Evolutionary conservation across 2,329 filamentous ascomycete species (phyloP), one percentile per base, ranked within the genome.

Genomic region (Aspergillus brasiliensis): DNA sequence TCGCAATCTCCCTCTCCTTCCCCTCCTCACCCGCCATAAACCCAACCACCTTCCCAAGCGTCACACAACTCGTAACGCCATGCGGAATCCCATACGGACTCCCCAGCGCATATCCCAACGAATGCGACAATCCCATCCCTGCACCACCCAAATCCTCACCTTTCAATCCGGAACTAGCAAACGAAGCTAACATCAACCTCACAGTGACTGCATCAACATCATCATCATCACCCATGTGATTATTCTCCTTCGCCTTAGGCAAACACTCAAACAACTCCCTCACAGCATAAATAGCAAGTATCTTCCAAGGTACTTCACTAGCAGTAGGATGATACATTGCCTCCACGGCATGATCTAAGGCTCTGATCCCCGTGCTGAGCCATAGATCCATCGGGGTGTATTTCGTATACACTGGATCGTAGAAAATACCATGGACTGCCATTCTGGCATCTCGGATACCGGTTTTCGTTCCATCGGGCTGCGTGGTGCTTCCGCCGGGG

Each of bases 41-140:
- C n/a, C 40, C 23, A 4, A 59, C 57, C 27, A 59, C 57, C 19
- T 44, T 27, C 11, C 57, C 57, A 8, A 59, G 19, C 8, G 57
- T 59, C 34, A 59, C 37, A 56, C 57, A 59, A 21, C 38, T 48
- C n/a, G 57, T 59, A 17, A 51, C 34, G 11, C 57, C 57, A 59
- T 59, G 57, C 5, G 42, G 42, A 25, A 59, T 49, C 19, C 57
- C 57, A 42, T 59, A 59, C 31, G 51, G 42, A 28, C 40, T 44
- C 5, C 57, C 57, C n/a, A 59, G 13, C 21, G 51, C 57, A 44
- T 56, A 46, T 13, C 57, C 57, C 21, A 59, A 27, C 11, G 11
- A 17, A 51, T 59, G 57, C 5, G 37, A 47, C 5, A 59, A 34
- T 1, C 57, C 57, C 51, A 59, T 47, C 8, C 40, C 25, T 1